Evolutionary conservation across 768 basidiomycete genomes (phyloP), one percentile per base, ranked within the genome.

Genomic region (Naganishia vishniacii): DNA sequence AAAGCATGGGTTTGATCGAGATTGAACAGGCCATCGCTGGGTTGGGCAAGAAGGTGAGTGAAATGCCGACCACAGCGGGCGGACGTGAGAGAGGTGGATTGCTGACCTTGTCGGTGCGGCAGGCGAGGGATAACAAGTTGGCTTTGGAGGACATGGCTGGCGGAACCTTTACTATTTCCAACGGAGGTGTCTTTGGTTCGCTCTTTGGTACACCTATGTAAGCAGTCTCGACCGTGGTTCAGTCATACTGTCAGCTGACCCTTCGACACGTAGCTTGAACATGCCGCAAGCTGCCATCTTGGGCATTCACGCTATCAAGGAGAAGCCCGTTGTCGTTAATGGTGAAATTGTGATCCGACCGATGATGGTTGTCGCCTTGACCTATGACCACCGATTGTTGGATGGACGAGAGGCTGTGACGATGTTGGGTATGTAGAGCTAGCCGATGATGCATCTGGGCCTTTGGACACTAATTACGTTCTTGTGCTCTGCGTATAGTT

Each of bases 111-210:
- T 18, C 48, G 12, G 7, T 20, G 2, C 13, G 23, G 3, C 37
- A 79, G 87, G 94, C 93, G 25, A 82, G 87, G 63, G 92, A 95
- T 76, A 84, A 88, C 71, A 95, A 95, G 79, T 83, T 98, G 59
- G 86, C 88, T n/a, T 83, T 98, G 59, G 95, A 97, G 77, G 94
- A 99, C 78, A 97, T 97, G 94, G 83, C 91, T 34, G 94, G 94
- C 51, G 94, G 94, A 51, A 86, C 91, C n/a, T 97, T 99, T 83
- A 98, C 94, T 68, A 97, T 97, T 78, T 98, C 95, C 42, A 99
- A 99, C 74, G 95, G 94, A 47, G 94, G 94, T 71, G 94, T 99
- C 75, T 99, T 99, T 73, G 94, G 94, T 46, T 94, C 91, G 51
- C 81, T 99, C 51, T 95, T 87, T 73, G 94, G 94, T 42, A 99